Conservation (phyloP, 2,329 filamentous ascomycete species). For the Penicillium hesseltinei region DNA sequence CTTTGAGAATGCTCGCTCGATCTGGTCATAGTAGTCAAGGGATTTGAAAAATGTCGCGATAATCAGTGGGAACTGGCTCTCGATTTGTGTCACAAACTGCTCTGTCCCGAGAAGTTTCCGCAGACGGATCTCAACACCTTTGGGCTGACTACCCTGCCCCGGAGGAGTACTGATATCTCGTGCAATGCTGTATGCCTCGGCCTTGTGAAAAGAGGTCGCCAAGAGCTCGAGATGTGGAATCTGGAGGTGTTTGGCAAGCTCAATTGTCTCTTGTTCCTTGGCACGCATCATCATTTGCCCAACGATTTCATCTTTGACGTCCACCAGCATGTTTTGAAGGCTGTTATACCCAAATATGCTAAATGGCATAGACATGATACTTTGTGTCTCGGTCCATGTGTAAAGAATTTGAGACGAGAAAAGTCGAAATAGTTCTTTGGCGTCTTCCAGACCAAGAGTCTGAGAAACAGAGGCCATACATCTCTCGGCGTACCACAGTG, state of each 20-base stretch:
- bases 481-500: slow-evolving; percentile 67
- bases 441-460: slow-evolving; percentile 62
- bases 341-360: slow-evolving; percentile 76
- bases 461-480: slow-evolving; percentile 68
- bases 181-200: slow-evolving; percentile 79
- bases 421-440: slow-evolving; percentile 72
- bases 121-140: slow-evolving; percentile 63
- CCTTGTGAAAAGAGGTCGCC: slow-evolving; percentile 68
- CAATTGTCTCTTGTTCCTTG: slow-evolving; percentile 61
- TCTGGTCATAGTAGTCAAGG: slow-evolving; percentile 72
- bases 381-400: slow-evolving; percentile 75
- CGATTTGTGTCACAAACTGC: slow-evolving; percentile 61
- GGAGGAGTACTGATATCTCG: slow-evolving; percentile 62
- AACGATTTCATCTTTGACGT: slow-evolving; percentile 73
- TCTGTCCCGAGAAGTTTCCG: slow-evolving; percentile 68
- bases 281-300: slow-evolving; percentile 81
- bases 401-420: slow-evolving; percentile 88
- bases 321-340: slow-evolving; percentile 66
- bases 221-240: slow-evolving; percentile 59
- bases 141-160: slow-evolving; percentile 45
- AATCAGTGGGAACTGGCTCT: slow-evolving; percentile 71
- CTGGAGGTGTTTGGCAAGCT: slow-evolving; percentile 60
- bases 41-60: slow-evolving; percentile 72
- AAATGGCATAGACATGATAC: slow-evolving; percentile 72
- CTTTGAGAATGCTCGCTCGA: slow-evolving; percentile 66